These are phyloP conservation scores for Sugiyamaella novakii DNA, from an alignment of 1,139 yeast species.

Conservation along the genomic window DNA sequence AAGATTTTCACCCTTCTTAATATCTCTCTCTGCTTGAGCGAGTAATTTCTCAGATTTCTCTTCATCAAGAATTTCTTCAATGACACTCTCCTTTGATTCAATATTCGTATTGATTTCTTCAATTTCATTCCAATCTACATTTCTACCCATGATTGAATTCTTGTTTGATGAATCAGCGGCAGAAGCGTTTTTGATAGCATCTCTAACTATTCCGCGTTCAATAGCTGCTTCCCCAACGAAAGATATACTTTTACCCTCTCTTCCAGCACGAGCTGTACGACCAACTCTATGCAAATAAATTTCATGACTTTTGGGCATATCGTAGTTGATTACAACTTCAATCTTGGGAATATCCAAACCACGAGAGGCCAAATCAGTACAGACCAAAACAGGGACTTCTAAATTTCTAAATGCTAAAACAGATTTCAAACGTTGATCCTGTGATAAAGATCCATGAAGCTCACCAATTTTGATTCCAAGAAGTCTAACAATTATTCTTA, in stretches of 20 bases:
- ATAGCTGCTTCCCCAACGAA: slow-evolving; percentile 87
- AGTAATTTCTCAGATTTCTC: slow-evolving; percentile 88
- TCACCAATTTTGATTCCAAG: slow-evolving; percentile 88
- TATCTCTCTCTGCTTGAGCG: slow-evolving; percentile 85
- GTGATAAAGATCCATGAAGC: slow-evolving; percentile 90
- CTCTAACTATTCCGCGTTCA: slow-evolving; percentile 86
- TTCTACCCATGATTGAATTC: slow-evolving; percentile 71
- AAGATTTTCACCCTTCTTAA: slow-evolving; percentile 80
- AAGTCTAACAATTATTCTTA: slow-evolving; percentile 82
- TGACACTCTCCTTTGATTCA: slow-evolving; percentile 57
- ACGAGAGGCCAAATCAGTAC: slow-evolving; percentile 98
- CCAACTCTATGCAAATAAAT: slow-evolving; percentile 96
- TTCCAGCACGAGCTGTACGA: slow-evolving; percentile 99
- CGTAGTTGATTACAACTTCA: slow-evolving; percentile 89
- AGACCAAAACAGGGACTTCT: slow-evolving; percentile 80
- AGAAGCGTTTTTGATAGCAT: slow-evolving; percentile 71
- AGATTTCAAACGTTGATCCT: slow-evolving; percentile 89
- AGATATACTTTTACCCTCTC: slow-evolving; percentile 90
- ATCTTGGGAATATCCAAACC: slow-evolving; percentile 99
- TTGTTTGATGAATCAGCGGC: slow-evolving; percentile 33
- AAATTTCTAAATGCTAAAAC: slow-evolving; percentile 80
- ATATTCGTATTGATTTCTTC: slow-evolving; percentile 66
- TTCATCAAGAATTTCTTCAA: slow-evolving; percentile 80
- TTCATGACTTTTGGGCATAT: slow-evolving; percentile 92
- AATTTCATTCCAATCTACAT: slow-evolving; percentile 82